Conservation (phyloP, 2,329 filamentous ascomycete species). For the Cladophialophora carrionii region DNA sequence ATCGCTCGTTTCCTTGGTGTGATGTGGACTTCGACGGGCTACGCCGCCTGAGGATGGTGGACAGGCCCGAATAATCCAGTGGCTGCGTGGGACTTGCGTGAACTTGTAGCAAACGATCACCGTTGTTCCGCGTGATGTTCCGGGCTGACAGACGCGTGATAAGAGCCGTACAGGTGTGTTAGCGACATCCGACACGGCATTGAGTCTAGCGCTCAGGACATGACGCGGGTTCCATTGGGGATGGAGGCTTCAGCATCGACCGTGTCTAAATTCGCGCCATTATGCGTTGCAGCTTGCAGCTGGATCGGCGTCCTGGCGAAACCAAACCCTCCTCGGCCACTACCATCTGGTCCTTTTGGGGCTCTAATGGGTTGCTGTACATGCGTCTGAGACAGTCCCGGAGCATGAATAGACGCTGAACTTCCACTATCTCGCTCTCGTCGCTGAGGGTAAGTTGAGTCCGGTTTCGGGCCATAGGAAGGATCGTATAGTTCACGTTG, state of each 20-base stretch:
- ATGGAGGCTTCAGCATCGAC: neutral
- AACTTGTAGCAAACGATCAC: neutral
- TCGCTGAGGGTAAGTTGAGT: conserved; percentile 53
- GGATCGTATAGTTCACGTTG: conserved; percentile 76
- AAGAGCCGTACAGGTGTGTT: neutral
- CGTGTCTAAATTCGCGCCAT: neutral
- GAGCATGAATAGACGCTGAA: neutral
- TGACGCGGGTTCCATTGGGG: neutral
- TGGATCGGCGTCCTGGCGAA: conserved; percentile 53
- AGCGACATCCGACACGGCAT: neutral
- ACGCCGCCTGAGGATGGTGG: neutral
- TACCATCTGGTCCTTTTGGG: conserved; percentile 77
- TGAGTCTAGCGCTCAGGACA: neutral
- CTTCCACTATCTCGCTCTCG: conserved; percentile 41
- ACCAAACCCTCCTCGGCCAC: conserved; percentile 75
- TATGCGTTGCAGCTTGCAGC: neutral
- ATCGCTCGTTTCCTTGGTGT: neutral
- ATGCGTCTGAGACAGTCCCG: neutral
- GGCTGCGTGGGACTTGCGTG: neutral
- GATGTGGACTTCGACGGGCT: neutral
- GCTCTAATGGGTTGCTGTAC: conserved; percentile 63
- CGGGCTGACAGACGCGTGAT: neutral
- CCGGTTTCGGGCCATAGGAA: conserved; percentile 67
- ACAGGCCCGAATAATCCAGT: neutral
- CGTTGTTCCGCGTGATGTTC: neutral